Evolutionary conservation across 768 basidiomycete species (phyloP).

Genomic region (Sarcodon aspratus): DNA sequence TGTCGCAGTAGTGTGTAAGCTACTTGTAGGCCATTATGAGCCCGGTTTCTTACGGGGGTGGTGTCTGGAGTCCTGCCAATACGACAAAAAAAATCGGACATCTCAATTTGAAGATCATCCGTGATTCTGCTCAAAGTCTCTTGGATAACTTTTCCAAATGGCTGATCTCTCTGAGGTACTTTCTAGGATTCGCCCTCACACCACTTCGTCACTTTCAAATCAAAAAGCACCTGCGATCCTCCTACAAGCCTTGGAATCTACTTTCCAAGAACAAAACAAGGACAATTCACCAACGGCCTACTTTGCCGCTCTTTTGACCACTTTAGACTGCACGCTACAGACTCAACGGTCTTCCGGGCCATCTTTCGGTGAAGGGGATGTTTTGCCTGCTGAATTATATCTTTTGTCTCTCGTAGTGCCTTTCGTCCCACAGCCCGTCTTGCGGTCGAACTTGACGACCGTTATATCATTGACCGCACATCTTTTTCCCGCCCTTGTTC

Average conservation of each 20-base stretch:
- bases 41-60: too few relatives aligned
- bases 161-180: slow-evolving; percentile 42
- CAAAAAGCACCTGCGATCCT: slow-evolving; percentile 86
- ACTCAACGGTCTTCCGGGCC: slow-evolving; percentile 29
- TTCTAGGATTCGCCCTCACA: slow-evolving; percentile 81
- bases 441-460: slow-evolving; percentile 64
- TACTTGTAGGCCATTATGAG: too few relatives aligned
- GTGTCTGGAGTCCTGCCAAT: too few relatives aligned
- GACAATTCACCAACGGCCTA: slow-evolving; percentile 79
- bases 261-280: slow-evolving; percentile 56
- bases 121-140: too few relatives aligned
- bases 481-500: slow-evolving; percentile 54
- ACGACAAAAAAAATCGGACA: too few relatives aligned
- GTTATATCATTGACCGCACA: slow-evolving; percentile 68
- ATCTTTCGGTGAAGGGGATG: slow-evolving; percentile 49
- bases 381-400: slow-evolving; percentile 78
- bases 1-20: background rate
- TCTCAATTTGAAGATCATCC: too few relatives aligned
- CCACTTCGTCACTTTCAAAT: slow-evolving; percentile 67
- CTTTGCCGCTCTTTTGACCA: slow-evolving; percentile 84
- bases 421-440: slow-evolving; percentile 68
- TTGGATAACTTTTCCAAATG: background rate
- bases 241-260: slow-evolving; percentile 75
- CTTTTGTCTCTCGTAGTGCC: slow-evolving; percentile 70
- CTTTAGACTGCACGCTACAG: slow-evolving; percentile 68